phyloP scores from a whole-genome alignment of 768 basidiomycete genomes.

The Xerocomellus chrysenteron region DNA sequence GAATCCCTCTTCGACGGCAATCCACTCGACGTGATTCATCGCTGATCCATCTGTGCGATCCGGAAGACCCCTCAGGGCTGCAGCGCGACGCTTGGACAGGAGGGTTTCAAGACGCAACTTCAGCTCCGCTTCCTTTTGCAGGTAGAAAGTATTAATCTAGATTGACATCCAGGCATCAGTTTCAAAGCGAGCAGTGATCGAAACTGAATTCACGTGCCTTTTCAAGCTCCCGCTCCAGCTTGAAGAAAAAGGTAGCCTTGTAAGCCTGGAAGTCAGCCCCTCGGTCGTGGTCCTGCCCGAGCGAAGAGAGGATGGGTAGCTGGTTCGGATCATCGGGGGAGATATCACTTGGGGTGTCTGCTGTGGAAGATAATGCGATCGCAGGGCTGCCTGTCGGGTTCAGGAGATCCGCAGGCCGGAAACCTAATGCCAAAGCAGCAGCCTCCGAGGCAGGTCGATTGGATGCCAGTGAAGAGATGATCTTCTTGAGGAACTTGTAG shows the following conservation, averaged over 20 bases:
- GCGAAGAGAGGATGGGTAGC: constrained; percentile 59
- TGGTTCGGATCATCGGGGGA: constrained; percentile 42
- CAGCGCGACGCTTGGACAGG: constrained; percentile 88
- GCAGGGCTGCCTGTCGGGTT: constrained; percentile 34
- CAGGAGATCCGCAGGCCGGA: constrained; percentile 63
- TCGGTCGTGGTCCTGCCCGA: constrained; percentile 67
- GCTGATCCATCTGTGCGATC: constrained; percentile 61
- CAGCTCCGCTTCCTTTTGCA: constrained; percentile 95
- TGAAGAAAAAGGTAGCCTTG: constrained; percentile 98
- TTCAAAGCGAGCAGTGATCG: constrained; percentile 2
- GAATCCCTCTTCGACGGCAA: constrained; percentile 95
- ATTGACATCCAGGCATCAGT: constrained; percentile 3
- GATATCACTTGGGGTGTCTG: constrained; percentile 13
- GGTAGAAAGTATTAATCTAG: constrained; percentile 97
- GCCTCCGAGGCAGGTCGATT: constrained; percentile 91
- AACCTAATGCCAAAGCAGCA: constrained; percentile 78
- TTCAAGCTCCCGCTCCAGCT: constrained; percentile 94
- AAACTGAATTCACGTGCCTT: constrained; percentile 57
- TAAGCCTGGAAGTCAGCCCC: constrained; percentile 90
- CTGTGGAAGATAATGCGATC: constrained; percentile 28
- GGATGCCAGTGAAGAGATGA: constrained; percentile 91
- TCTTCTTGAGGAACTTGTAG: constrained; percentile 98
- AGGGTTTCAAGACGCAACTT: constrained; percentile 89
- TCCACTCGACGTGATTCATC: constrained; percentile 81
- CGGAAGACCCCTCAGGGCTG: constrained; percentile 70